Evolutionary conservation across 306 rosid species (phyloP), one percentile per base, ranked within the genome.

Genomic region (Fragaria vesca): DNA sequence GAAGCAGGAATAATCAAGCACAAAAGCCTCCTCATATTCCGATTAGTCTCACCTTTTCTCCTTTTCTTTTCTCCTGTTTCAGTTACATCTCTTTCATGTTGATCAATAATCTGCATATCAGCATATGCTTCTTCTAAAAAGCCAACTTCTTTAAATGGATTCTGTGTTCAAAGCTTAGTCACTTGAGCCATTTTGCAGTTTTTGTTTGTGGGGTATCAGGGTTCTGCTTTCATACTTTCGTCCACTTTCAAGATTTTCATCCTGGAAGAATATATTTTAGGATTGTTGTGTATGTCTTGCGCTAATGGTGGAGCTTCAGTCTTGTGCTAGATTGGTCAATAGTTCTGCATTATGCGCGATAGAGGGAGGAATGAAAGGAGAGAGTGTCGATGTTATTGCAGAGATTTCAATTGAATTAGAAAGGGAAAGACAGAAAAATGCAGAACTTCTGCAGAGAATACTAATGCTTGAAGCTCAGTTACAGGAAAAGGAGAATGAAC

Each of bases 381-480:
- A 86, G 46, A 74, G 52, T 83, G 84, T 28, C 51, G 72, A 74
- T 82, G 82, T 76, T 81, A 74, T 89, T 74, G 87, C 90, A 46
- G 86, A 85, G 84, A 79, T 93, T 83, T 86, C 92, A 15, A 91
- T 85, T 3, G 93, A 88, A 82, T 83, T 93, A 71, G 89, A 88
- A 50, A 91, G 84, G 72, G 98, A 91, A 78, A 86, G 87, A 76
- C 88, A 88, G 86, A 93, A 84, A 82, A 93, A 91, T 85, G 87
- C 81, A 6, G 90, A 88, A 75, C 90, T 93, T 45, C 45, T 80
- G 91, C 89, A 87, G 84, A 91, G 86, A 83, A 85, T 93, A 88
- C 88, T 88, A 73, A 20, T 87, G 50, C 98, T 93, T n/a, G 98
- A 93, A 89, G 90, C 93, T 74, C 93, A 87, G 84, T 77, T 91